A percentile compares a stretch with the other conserved stretches of the same genome.
phyloP scores from a whole-genome alignment of 345 rosid genomes.

The Bruguiera gymnorhiza region DNA sequence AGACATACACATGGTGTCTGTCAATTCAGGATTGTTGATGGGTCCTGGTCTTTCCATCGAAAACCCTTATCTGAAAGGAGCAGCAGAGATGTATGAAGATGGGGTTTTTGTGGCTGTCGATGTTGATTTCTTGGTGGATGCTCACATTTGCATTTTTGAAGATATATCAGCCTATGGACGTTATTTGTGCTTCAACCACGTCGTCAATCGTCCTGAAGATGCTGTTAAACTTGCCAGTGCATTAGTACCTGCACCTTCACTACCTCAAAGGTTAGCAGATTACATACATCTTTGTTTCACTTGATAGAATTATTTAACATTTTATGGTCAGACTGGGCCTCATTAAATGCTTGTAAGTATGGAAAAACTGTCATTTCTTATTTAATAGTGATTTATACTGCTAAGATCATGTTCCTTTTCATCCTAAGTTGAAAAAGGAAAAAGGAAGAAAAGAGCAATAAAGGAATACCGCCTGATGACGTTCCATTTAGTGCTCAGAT shows the following conservation, averaged over 20 bases:
- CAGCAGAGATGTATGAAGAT: slow-evolving; percentile 76
- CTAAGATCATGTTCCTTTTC: no score
- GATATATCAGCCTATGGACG: slow-evolving; percentile 56
- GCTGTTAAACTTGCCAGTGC: slow-evolving; percentile 38
- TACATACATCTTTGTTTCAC: not conserved
- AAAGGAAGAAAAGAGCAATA: no score
- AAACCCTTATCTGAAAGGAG: slow-evolving; percentile 59
- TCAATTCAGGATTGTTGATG: slow-evolving; percentile 59
- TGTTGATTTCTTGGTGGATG: slow-evolving; percentile 41
- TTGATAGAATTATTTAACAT: no score
- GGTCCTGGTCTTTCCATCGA: slow-evolving; percentile 37
- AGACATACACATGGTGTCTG: slow-evolving; percentile 52
- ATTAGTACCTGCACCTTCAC: slow-evolving; percentile 31
- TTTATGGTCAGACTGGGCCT: no score
- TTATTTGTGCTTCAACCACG: slow-evolving; percentile 57
- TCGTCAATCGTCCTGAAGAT: slow-evolving; percentile 38
- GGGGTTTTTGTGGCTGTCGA: slow-evolving; percentile 59
- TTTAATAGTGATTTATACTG: no score
- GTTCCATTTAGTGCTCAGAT: not conserved
- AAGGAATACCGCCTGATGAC: no score
- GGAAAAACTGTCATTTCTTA: no score
- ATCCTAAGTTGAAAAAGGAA: no score
- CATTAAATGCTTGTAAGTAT: no score
- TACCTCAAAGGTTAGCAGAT: slow-evolving; percentile 29
- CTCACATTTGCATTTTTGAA: slow-evolving; percentile 56